These are phyloP conservation scores for Apophysomyces variabilis DNA, from an alignment of 371 early-diverging fungal genomes.

Conservation along the genomic window DNA sequence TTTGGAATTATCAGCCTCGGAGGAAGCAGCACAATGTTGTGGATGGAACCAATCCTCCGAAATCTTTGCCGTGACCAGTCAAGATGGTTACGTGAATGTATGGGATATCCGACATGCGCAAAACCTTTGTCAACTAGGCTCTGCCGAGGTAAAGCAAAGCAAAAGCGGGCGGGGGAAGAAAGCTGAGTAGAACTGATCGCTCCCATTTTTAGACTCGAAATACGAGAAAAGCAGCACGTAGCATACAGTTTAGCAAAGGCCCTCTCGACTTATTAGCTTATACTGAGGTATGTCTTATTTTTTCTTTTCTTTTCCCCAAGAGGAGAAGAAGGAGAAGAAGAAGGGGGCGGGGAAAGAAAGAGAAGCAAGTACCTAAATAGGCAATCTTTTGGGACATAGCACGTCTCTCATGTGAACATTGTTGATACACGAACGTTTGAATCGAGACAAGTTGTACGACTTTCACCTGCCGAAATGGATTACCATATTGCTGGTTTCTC, in stretches of 20 bases:
- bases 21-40: constrained; percentile 49
- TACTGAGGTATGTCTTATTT: constrained; percentile 12
- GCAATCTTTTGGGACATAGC: constrained; percentile 38
- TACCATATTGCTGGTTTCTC: constrained; percentile 36
- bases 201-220: constrained; percentile 14
- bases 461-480: constrained; percentile 44
- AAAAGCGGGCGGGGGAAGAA: neutral
- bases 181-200: neutral
- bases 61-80: constrained; percentile 77
- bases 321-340: too few relatives aligned
- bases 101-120: constrained; percentile 64
- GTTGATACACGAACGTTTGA: constrained; percentile 85
- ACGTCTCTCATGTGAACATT: constrained; percentile 76
- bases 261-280: constrained; percentile 32
- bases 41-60: constrained; percentile 79
- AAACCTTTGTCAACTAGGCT: constrained; percentile 48
- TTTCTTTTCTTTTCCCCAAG: too few relatives aligned
- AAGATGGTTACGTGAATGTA: constrained; percentile 75
- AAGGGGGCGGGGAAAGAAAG: neutral
- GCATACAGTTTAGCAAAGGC: constrained; percentile 31
- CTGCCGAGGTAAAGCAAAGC: constrained; percentile 19
- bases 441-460: constrained; percentile 60
- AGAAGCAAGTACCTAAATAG: neutral
- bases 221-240: constrained; percentile 26
- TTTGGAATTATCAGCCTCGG: constrained; percentile 23